Conservation (phyloP, 768 basidiomycete genomes). For the Lactarius sp. region DNA sequence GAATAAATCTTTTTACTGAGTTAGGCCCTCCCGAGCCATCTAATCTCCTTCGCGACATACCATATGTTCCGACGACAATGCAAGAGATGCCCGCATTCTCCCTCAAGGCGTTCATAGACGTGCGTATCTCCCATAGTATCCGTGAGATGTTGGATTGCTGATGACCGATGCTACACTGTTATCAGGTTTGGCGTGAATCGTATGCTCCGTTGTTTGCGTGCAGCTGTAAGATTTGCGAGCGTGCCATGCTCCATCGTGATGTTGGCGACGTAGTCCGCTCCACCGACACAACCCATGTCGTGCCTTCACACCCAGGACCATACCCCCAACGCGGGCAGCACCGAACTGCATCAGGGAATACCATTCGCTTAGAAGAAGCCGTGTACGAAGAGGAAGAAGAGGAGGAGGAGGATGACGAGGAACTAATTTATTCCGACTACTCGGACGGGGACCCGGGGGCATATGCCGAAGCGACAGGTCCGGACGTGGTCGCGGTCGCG, state of each 20-base stretch:
- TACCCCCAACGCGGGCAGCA: conserved; percentile 15
- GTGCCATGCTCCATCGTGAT: conserved; percentile 52
- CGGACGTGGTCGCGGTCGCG: conserved; percentile 29
- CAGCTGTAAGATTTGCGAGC: conserved; percentile 67
- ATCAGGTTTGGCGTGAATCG: conserved; percentile 69
- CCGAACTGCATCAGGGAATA: conserved; percentile 14
- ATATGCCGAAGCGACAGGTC: conserved; percentile 30
- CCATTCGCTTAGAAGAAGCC: conserved; percentile 30
- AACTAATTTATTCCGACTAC: conserved; percentile 23
- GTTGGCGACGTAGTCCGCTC: conserved; percentile 34
- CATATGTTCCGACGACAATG: conserved; percentile 60
- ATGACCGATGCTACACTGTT: conserved; percentile 8
- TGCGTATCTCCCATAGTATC: conserved; percentile 34
- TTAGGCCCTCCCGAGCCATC: conserved; percentile 62
- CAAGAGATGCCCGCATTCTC: conserved; percentile 40
- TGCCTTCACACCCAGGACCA: conserved; percentile 29
- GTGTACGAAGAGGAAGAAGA: conserved; percentile 31
- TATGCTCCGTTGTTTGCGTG: conserved; percentile 69
- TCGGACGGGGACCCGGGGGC: conserved; percentile 10
- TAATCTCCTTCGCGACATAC: conserved; percentile 58
- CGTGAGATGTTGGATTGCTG: neutral
- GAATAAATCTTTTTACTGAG: conserved; percentile 36
- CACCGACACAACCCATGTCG: conserved; percentile 25
- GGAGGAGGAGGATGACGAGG: conserved; percentile 35
- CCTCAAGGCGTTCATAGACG: conserved; percentile 46